Evolutionary conservation across 805 yeast genomes (phyloP).

Genomic region (Yarrowia sp.): DNA sequence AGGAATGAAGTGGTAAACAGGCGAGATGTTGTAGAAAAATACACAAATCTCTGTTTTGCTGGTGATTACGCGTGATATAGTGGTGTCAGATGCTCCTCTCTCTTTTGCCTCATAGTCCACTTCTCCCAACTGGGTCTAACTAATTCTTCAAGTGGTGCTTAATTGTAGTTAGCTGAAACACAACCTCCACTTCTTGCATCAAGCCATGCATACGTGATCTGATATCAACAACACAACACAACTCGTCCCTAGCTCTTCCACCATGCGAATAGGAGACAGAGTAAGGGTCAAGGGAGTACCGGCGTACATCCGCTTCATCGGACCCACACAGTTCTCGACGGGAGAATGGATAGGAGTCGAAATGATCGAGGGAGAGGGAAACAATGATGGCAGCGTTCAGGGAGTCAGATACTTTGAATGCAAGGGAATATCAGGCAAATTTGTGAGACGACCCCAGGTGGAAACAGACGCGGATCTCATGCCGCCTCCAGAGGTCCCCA

Average conservation of each 20-base stretch:
- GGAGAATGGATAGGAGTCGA: slow-evolving; percentile 81
- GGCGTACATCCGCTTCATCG: slow-evolving; percentile 64
- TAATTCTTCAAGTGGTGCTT: too few relatives aligned
- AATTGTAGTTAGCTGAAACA: too few relatives aligned
- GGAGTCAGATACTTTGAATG: slow-evolving; percentile 68
- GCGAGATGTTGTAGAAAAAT: too few relatives aligned
- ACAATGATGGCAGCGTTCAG: slow-evolving; percentile 78
- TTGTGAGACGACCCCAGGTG: slow-evolving; percentile 72
- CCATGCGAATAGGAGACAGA: slow-evolving; percentile 41
- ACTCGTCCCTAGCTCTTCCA: neutral
- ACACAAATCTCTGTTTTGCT: too few relatives aligned
- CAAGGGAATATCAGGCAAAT: slow-evolving; percentile 69
- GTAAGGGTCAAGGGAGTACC: slow-evolving; percentile 48
- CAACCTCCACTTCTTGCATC: too few relatives aligned
- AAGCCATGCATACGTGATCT: too few relatives aligned
- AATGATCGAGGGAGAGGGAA: slow-evolving; percentile 83
- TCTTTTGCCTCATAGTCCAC: too few relatives aligned
- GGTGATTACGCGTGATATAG: too few relatives aligned
- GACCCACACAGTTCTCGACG: slow-evolving; percentile 59
- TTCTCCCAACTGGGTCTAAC: too few relatives aligned
- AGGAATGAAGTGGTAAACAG: too few relatives aligned
- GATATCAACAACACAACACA: neutral
- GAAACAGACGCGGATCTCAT: slow-evolving; percentile 47
- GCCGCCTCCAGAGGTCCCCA: slow-evolving; percentile 47
- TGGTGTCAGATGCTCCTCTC: too few relatives aligned